Evolutionary conservation across 2,329 filamentous ascomycete species (phyloP).

Genomic region (Phialophora tarda): DNA sequence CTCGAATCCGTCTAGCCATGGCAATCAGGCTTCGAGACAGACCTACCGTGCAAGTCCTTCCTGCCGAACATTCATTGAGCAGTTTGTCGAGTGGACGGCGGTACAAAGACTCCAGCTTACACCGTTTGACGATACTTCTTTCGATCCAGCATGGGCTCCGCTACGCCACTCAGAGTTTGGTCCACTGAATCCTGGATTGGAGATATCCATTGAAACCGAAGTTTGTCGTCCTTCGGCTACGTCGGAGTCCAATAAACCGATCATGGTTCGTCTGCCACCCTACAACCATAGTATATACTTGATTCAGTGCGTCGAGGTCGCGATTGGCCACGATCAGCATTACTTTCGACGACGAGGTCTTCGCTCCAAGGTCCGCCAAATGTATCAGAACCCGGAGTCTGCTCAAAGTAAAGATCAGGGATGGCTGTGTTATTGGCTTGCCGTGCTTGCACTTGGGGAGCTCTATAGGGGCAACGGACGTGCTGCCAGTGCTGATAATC

Average conservation of each 20-base stretch:
- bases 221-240: slow-evolving; percentile 17
- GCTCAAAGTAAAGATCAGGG: slow-evolving; percentile 31
- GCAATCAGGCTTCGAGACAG: slow-evolving; percentile 16
- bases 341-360: slow-evolving; percentile 8
- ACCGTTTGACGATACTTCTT: slow-evolving; percentile 20
- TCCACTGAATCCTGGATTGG: slow-evolving; percentile 20
- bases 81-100: slow-evolving; percentile 22
- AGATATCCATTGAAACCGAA: slow-evolving; percentile 29
- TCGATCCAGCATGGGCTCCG: slow-evolving; percentile 27
- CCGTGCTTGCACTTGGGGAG: slow-evolving; percentile 27
- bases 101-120: slow-evolving; percentile 21
- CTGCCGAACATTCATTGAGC: slow-evolving; percentile 27
- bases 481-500: background rate
- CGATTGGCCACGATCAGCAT: slow-evolving; percentile 25
- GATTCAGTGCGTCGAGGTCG: slow-evolving; percentile 24
- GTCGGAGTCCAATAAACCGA: slow-evolving; percentile 13
- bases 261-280: slow-evolving; percentile 29
- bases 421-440: slow-evolving; percentile 33
- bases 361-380: slow-evolving; percentile 25
- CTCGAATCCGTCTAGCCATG: slow-evolving; percentile 30
- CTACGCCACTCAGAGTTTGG: slow-evolving; percentile 22
- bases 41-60: slow-evolving; percentile 28
- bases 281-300: slow-evolving; percentile 31
- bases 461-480: slow-evolving; percentile 22
- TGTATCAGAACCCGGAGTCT: slow-evolving; percentile 30